A percentile compares a stretch with the other conserved stretches of the same genome.
phyloP scores from a whole-genome alignment of 23 red algal species.

The Gracilaria vermiculophylla region DNA sequence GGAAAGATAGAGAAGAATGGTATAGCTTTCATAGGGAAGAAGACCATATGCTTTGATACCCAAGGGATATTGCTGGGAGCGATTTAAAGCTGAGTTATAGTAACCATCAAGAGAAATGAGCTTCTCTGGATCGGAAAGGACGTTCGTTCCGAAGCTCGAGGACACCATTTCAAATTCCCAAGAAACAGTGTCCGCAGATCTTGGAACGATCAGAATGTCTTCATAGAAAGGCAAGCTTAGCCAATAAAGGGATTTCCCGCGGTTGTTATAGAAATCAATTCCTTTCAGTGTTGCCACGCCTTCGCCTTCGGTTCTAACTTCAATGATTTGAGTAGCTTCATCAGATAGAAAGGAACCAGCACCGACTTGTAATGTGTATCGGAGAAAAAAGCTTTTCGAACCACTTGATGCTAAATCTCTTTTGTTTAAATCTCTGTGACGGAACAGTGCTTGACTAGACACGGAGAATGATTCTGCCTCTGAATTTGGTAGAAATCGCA shows the following conservation, averaged over 20 bases:
- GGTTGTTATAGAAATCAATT: conserved; percentile 25
- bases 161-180: conserved; percentile 32
- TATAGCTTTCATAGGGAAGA: conserved; percentile 22
- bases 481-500: conserved; percentile 15
- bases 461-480: conserved; percentile 22
- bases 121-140: conserved; percentile 15
- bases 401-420: background rate
- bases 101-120: conserved; percentile 30
- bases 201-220: conserved; percentile 48
- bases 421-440: background rate
- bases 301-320: background rate
- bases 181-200: background rate
- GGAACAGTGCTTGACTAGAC: background rate
- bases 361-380: conserved; percentile 37
- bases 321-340: conserved; percentile 1
- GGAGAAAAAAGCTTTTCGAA: conserved; percentile 27
- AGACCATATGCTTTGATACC: conserved; percentile 52
- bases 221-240: conserved; percentile 27
- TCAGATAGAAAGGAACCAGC: background rate
- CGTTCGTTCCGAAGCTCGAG: background rate
- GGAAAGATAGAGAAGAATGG: conserved; percentile 1
- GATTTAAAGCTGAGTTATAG: conserved; percentile 37
- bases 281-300: conserved; percentile 12
- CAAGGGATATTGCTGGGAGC: conserved; percentile 36
- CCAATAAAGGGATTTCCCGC: conserved; percentile 21